Base-by-base conservation (phyloP, 2,329 filamentous ascomycete genomes). In the Amylocarpus encephaloides region DNA sequence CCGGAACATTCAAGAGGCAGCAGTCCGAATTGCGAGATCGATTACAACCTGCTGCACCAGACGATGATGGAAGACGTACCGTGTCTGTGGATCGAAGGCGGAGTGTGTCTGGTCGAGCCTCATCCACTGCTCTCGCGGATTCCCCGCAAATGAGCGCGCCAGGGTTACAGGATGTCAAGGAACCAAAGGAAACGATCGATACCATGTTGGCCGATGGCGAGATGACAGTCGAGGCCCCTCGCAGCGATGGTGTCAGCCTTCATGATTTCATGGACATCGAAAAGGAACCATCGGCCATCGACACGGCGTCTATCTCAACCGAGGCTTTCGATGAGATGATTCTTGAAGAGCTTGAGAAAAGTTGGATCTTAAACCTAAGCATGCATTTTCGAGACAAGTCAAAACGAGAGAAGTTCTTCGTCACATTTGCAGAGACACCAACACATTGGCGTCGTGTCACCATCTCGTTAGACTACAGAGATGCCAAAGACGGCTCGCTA, bases 311-410 rank as follows among this genome's bases (percentile, higher is more conserved):
- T 43, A 56, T 66, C 48, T 61, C 62, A 47, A 62, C 58, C 38
- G 62, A 57, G 48, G 57, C 63, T 13, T 78, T 86, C 61, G 80
- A 86, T 47, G 72, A 75, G 46, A 74, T 80, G 60, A 78, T 95
- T 57, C 81, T 86, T 57, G 81, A 87, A 55, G 92, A 97, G 68
- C 77, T 96, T 49, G 90, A 96, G 63, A 80, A 77, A 53, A 84
- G 80, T 63, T 98, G 93, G 93, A 97, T 98, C 53, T 74, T 98
- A 59, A 98, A 98, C 64, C 77, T 97, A 53, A 96, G 90, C 69
- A 96, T 98, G 93, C 90, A 95, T 68, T 98, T 96, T 68, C 82
- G 91, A 52, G 93, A 98, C 70, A 85, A 86, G 62, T 94, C 91
- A 11, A 87, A 88, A 61, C 80, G 92, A 39, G 93, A 98, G 68